A percentile compares a stretch with the other conserved stretches of the same genome.
These are phyloP conservation scores for Kluyveromyces lactis DNA, from an alignment of 805 yeast species.

Conservation along the genomic window DNA sequence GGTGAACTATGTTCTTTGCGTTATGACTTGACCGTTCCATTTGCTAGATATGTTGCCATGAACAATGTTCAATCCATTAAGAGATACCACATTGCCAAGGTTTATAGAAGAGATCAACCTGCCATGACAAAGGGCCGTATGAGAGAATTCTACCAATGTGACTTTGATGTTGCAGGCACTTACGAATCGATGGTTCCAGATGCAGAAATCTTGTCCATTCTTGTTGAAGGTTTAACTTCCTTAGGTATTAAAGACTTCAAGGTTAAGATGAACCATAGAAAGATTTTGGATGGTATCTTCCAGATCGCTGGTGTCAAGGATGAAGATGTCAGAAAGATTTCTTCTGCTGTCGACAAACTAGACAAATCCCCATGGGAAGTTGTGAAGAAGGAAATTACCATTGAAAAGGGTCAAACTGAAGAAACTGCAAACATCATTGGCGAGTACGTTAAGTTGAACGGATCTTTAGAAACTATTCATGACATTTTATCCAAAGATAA, in stretches of 20 bases:
- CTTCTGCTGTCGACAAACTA: constrained; percentile 93
- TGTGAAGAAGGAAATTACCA: constrained; percentile 86
- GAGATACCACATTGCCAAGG: constrained; percentile 96
- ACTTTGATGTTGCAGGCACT: constrained; percentile 90
- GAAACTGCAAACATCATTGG: constrained; percentile 93
- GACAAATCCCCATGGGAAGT: constrained; percentile 95
- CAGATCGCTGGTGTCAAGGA: constrained; percentile 90
- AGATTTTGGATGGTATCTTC: constrained; percentile 92
- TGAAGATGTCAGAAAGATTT: constrained; percentile 87
- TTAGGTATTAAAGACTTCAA: constrained; percentile 86
- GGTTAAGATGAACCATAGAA: constrained; percentile 89
- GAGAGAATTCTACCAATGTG: constrained; percentile 99
- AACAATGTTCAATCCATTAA: constrained; percentile 84
- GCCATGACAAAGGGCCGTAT: constrained; percentile 99
- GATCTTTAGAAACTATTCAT: constrained; percentile 59
- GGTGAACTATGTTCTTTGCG: constrained; percentile 94
- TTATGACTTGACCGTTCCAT: constrained; percentile 96
- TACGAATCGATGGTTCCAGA: constrained; percentile 96
- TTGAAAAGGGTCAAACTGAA: constrained; percentile 82
- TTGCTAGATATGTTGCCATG: constrained; percentile 95
- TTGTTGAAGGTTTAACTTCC: constrained; percentile 76
- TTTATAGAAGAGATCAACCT: constrained; percentile 98
- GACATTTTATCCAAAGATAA: constrained; percentile 48
- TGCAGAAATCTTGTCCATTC: constrained; percentile 73
- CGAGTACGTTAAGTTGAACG: constrained; percentile 78